Conservation (phyloP, 495 filamentous ascomycete genomes). For the Penicillium coffeae region DNA sequence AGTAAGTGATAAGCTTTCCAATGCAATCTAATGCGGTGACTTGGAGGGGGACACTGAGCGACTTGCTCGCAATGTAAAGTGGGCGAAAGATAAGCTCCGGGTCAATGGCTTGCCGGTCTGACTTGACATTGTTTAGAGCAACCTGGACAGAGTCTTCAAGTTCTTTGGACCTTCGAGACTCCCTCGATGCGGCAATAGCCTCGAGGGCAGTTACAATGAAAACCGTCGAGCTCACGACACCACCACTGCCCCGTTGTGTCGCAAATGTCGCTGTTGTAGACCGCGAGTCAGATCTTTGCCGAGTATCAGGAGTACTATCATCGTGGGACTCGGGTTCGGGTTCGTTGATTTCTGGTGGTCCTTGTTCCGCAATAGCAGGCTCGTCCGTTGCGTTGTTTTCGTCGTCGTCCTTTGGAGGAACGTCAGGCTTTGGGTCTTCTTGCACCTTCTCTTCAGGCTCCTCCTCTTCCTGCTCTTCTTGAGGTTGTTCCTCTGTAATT, state of each 20-base stretch:
- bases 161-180: constrained; percentile 75
- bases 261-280: constrained; percentile 54
- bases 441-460: constrained; percentile 2
- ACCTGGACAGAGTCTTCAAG: constrained; percentile 74
- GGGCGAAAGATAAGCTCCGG: constrained; percentile 91
- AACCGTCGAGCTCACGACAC: constrained; percentile 82
- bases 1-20: constrained; percentile 96
- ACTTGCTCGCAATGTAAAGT: constrained; percentile 80
- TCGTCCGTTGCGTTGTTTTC: constrained; percentile 8
- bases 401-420: constrained; percentile 21
- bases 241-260: constrained; percentile 49
- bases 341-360: constrained; percentile 23
- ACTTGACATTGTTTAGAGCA: constrained; percentile 78
- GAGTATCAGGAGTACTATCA: constrained; percentile 28
- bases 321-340: constrained; percentile 24
- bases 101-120: constrained; percentile 64
- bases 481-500: constrained; percentile 18
- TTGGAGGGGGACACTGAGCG: constrained; percentile 74
- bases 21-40: constrained; percentile 95
- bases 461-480: constrained; percentile 15
- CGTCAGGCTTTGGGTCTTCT: constrained; percentile 18
- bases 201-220: constrained; percentile 92
- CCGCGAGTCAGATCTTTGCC: constrained; percentile 54
- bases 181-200: constrained; percentile 81
- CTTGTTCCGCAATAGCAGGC: constrained; percentile 7